Evolutionary conservation across 75 land plant species (phyloP).

Genomic region (Pseudotsuga menziesii): DNA sequence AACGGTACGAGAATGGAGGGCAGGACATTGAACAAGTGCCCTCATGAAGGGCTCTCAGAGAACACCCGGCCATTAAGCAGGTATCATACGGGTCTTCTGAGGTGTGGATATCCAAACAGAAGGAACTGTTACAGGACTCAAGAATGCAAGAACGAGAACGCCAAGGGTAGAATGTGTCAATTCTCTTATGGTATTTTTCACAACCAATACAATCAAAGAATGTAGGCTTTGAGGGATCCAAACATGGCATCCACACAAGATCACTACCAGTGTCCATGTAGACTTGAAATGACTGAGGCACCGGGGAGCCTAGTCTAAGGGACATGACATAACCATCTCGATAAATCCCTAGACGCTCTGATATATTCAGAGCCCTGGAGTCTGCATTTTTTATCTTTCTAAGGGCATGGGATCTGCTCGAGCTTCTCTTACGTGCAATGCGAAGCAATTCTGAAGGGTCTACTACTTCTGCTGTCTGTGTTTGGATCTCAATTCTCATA

Average conservation of each 20-base stretch:
- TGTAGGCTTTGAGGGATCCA: conserved; percentile 14
- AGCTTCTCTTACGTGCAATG: neutral
- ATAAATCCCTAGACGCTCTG: too few species aligned
- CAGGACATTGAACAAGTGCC: conserved; percentile 29
- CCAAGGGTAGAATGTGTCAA: neutral
- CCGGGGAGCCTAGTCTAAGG: conserved; percentile 44
- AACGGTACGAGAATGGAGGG: conserved; percentile 60
- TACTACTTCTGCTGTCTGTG: neutral
- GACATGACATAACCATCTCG: conserved; percentile 41
- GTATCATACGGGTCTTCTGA: conserved; percentile 45
- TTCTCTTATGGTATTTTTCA: conserved; percentile 23
- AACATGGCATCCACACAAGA: conserved; percentile 91
- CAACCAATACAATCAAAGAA: conserved; percentile 58
- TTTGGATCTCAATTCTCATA: neutral
- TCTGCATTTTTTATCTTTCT: neutral
- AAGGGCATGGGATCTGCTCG: neutral
- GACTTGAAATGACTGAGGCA: conserved; percentile 41
- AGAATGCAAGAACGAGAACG: neutral
- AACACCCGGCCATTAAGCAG: conserved; percentile 52
- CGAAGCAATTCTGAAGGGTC: neutral
- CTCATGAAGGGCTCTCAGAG: conserved; percentile 35
- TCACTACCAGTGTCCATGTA: conserved; percentile 95
- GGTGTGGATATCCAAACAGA: conserved; percentile 54
- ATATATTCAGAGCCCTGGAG: too few species aligned
- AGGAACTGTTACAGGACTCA: conserved; percentile 18